A percentile compares a stretch with the other conserved stretches of the same genome.
phyloP scores from a whole-genome alignment of 2,329 filamentous ascomycete genomes.

The Trichoderma sp. region DNA sequence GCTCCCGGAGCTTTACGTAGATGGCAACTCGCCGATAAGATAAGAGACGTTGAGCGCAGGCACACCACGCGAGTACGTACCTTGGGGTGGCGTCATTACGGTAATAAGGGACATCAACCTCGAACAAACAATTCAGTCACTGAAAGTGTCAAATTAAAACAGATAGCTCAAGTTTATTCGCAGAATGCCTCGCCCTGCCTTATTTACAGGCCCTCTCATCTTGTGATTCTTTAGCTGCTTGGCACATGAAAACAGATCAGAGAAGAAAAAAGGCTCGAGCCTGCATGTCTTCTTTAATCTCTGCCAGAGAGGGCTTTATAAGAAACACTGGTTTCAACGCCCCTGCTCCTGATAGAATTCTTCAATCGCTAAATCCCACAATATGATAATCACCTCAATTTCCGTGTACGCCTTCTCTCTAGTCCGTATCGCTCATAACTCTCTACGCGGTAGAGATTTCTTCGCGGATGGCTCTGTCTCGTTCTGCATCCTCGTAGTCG shows the following conservation, averaged over 20 bases:
- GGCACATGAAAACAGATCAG: not conserved
- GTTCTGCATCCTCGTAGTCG: not conserved
- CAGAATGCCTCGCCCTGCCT: not conserved
- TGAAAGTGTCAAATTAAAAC: not conserved
- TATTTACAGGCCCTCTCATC: not conserved
- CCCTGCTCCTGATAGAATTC: constrained; percentile 18
- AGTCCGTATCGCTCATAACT: not conserved
- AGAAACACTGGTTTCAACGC: constrained; percentile 12
- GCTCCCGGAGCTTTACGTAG: not conserved
- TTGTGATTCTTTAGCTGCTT: not conserved
- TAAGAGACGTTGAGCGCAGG: constrained; percentile 17
- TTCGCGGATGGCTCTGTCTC: constrained; percentile 1
- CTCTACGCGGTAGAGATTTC: constrained; percentile 7
- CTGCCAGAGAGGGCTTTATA: not conserved
- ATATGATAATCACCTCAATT: not conserved
- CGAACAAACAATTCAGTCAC: not conserved
- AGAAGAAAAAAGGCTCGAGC: constrained; percentile 1
- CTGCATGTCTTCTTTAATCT: constrained; percentile 9
- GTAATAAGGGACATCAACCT: not conserved
- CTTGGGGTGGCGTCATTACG: not conserved
- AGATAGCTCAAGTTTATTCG: not conserved
- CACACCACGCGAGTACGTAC: constrained; percentile 13
- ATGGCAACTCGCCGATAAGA: constrained; percentile 18
- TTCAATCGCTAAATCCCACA: constrained; percentile 18
- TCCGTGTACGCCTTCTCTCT: not conserved